Evolutionary conservation across 164 flowering plant genomes (phyloP).

Genomic region (Euptelea pleiosperma): DNA sequence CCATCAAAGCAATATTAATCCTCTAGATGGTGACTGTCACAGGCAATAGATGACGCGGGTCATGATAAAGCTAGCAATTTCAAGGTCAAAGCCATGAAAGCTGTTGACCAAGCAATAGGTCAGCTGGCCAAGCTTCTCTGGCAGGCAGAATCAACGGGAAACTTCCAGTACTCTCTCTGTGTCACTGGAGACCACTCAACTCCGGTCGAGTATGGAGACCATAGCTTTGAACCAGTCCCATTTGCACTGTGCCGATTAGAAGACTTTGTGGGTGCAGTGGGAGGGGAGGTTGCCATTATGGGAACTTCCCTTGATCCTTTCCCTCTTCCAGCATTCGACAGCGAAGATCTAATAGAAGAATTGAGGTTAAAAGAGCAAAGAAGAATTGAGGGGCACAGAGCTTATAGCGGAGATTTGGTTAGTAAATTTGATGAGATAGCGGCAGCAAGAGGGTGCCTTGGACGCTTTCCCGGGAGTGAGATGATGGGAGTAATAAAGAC

Average conservation of each 20-base stretch:
- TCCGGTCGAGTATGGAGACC: constrained; percentile 97
- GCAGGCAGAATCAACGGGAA: constrained; percentile 68
- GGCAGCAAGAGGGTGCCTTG: constrained; percentile 90
- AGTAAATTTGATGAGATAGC: constrained; percentile 66
- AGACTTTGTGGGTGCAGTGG: constrained; percentile 74
- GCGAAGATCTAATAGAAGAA: constrained; percentile 41
- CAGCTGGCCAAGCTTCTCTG: constrained; percentile 86
- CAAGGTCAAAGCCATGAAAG: constrained; percentile 82
- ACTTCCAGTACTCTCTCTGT: constrained; percentile 64
- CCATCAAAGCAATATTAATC: constrained; percentile 3
- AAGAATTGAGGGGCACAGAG: constrained; percentile 11
- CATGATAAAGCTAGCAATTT: constrained; percentile 88
- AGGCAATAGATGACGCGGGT: constrained; percentile 99
- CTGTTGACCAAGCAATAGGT: constrained; percentile 74
- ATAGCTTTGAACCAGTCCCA: constrained; percentile 96
- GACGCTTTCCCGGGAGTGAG: constrained; percentile 87
- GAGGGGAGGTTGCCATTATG: constrained; percentile 51
- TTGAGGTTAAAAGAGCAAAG: constrained; percentile 11
- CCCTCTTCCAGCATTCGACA: constrained; percentile 65
- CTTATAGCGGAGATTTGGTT: constrained; percentile 72
- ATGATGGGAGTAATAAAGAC: constrained; percentile 89
- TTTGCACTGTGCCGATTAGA: constrained; percentile 65
- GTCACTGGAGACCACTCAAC: constrained; percentile 98
- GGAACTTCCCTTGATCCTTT: constrained; percentile 69
- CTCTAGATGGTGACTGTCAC: constrained; percentile 14